These are phyloP conservation scores for Daedaleopsis sinensis DNA, from an alignment of 768 basidiomycete species.

Conservation along the genomic window DNA sequence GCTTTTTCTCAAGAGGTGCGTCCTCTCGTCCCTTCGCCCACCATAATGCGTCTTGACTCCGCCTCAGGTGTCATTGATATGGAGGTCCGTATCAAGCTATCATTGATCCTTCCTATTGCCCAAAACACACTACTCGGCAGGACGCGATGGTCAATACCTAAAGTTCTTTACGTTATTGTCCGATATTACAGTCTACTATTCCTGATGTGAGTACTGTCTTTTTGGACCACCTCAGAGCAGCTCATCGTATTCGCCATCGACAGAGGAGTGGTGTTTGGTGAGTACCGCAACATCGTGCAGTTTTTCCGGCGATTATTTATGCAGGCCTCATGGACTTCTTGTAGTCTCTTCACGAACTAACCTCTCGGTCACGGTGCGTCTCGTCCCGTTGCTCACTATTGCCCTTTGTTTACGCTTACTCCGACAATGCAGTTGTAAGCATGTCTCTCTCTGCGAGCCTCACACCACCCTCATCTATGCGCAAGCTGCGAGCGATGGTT, in stretches of 20 bases:
- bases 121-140: background rate
- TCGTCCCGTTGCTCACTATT: background rate
- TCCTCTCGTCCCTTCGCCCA: background rate
- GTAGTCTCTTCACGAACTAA: background rate
- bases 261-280: background rate
- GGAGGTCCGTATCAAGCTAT: background rate
- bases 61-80: constrained; percentile 7
- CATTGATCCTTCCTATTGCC: background rate
- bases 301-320: too few relatives aligned
- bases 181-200: constrained; percentile 9
- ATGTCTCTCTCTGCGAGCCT: too few relatives aligned
- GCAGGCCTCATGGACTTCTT: background rate
- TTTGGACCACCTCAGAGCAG: background rate
- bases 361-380: background rate
- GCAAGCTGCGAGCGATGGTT: constrained; percentile 10
- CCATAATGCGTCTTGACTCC: background rate
- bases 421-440: constrained; percentile 7
- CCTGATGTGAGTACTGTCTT: background rate
- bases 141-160: constrained; percentile 11
- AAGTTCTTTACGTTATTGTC: constrained; percentile 11
- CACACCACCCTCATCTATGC: background rate
- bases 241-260: too few relatives aligned
- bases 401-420: background rate
- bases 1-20: constrained; percentile 13
- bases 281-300: background rate